Conservation (phyloP, 371 early-diverging fungal genomes). For the Circinella umbellata region DNA sequence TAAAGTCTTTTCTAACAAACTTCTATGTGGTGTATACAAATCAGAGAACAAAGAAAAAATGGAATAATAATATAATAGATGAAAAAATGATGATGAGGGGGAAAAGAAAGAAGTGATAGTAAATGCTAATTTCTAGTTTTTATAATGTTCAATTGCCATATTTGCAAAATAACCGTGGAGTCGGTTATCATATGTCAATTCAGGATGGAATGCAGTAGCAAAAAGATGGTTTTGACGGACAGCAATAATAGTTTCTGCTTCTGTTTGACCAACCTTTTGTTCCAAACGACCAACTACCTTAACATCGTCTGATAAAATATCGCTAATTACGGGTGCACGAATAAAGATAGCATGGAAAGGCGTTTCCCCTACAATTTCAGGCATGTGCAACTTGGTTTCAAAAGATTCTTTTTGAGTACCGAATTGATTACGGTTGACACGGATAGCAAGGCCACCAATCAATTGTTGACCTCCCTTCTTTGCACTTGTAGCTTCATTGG, state of each 20-base stretch:
- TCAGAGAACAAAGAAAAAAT: no score
- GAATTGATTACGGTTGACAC: constrained; percentile 92
- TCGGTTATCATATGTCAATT: constrained; percentile 84
- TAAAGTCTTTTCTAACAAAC: no score
- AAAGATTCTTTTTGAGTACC: constrained; percentile 94
- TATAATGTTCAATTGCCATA: constrained; percentile 41
- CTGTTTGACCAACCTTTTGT: constrained; percentile 49
- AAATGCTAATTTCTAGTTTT: constrained; percentile 3
- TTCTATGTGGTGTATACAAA: no score
- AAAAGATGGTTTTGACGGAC: constrained; percentile 87
- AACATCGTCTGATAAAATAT: constrained; percentile 67
- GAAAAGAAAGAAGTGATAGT: not conserved
- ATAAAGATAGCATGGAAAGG: constrained; percentile 90
- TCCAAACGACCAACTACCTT: constrained; percentile 69
- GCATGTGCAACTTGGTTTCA: constrained; percentile 68
- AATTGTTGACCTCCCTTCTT: constrained; percentile 87
- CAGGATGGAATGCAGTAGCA: constrained; percentile 96
- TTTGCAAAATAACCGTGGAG: constrained; percentile 87
- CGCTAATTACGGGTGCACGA: constrained; percentile 91
- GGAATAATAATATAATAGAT: no score
- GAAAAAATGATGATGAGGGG: not conserved
- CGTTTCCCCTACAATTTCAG: constrained; percentile 54
- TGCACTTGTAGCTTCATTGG: constrained; percentile 73
- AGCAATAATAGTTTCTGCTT: constrained; percentile 79
- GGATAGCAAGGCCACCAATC: constrained; percentile 82